Conservation (phyloP, 192 early-diverging fungal genomes). For the Backusella circina region DNA sequence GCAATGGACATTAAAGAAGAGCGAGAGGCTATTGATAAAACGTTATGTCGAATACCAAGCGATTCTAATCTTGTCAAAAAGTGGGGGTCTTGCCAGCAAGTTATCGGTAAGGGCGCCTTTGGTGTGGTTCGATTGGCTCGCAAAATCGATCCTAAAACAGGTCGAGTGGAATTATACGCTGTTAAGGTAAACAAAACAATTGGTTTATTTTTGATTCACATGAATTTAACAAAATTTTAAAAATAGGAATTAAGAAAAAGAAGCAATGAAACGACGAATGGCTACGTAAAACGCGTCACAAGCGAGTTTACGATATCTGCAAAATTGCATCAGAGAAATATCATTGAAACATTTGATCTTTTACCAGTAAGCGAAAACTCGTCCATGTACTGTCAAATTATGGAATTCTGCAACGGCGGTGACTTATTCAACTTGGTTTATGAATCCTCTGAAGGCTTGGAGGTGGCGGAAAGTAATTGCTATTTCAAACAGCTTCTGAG, state of each 20-base stretch:
- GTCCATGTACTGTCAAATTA: conserved; percentile 60
- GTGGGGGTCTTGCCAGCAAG: conserved; percentile 40
- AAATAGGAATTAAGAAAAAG: conserved; percentile 81
- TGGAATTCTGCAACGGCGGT: conserved; percentile 83
- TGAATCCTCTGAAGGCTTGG: conserved; percentile 56
- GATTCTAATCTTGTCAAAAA: conserved; percentile 31
- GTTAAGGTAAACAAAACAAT: conserved; percentile 34
- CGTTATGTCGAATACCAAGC: conserved; percentile 5
- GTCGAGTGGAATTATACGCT: conserved; percentile 36
- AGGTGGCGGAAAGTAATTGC: conserved; percentile 44
- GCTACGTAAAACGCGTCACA: conserved; percentile 52
- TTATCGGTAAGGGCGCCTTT: conserved; percentile 44
- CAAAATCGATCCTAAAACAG: conserved; percentile 37
- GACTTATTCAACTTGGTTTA: conserved; percentile 73
- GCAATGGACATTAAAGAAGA: conserved; percentile 3
- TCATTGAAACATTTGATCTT: conserved; percentile 79
- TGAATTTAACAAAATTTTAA: conserved; percentile 1
- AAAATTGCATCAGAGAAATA: conserved; percentile 68
- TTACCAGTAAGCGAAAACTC: conserved; percentile 62
- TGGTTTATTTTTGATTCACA: not conserved
- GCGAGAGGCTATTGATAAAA: conserved; percentile 17
- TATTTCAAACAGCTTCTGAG: conserved; percentile 75
- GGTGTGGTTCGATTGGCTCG: conserved; percentile 40
- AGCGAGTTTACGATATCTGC: conserved; percentile 84
- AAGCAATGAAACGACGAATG: conserved; percentile 41